phyloP scores from a whole-genome alignment of 495 filamentous ascomycete species.

The Pyrenula aspistea region DNA sequence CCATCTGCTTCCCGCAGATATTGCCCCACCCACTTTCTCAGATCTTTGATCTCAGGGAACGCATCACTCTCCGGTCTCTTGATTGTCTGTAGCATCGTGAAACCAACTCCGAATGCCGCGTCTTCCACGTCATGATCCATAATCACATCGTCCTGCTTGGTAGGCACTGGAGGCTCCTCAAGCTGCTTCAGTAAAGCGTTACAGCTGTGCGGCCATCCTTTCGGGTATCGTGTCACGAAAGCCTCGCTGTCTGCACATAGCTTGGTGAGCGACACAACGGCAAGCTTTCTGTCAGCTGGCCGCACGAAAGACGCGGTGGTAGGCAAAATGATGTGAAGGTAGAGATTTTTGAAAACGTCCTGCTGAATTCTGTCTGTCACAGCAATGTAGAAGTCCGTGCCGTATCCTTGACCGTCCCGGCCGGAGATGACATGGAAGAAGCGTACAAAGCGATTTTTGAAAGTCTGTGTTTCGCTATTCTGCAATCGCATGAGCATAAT shows the following conservation, averaged over 20 bases:
- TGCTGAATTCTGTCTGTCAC: conserved; percentile 69
- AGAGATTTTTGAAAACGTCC: conserved; percentile 72
- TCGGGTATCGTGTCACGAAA: conserved; percentile 63
- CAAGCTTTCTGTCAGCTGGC: conserved; percentile 83
- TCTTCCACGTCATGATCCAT: conserved; percentile 85
- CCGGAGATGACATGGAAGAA: conserved; percentile 88
- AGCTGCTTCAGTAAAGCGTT: conserved; percentile 79
- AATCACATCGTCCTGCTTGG: conserved; percentile 60
- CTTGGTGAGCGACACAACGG: conserved; percentile 84
- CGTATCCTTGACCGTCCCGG: conserved; percentile 61
- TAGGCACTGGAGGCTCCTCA: conserved; percentile 68
- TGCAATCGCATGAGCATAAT: conserved; percentile 78
- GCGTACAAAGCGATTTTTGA: conserved; percentile 70
- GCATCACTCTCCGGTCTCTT: conserved; percentile 55
- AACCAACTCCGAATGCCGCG: conserved; percentile 84
- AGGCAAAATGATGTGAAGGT: conserved; percentile 73
- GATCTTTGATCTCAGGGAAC: conserved; percentile 70
- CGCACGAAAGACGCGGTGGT: conserved; percentile 77
- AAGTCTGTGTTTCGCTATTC: conserved; percentile 61
- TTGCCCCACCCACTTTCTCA: conserved; percentile 65
- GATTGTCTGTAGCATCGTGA: conserved; percentile 83
- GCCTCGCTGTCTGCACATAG: conserved; percentile 70
- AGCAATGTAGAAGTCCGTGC: conserved; percentile 78
- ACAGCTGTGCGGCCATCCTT: conserved; percentile 81
- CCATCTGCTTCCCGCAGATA: conserved; percentile 54